Evolutionary conservation across 2,329 filamentous ascomycete genomes (phyloP).

Genomic region (Pseudopyricularia javanii): DNA sequence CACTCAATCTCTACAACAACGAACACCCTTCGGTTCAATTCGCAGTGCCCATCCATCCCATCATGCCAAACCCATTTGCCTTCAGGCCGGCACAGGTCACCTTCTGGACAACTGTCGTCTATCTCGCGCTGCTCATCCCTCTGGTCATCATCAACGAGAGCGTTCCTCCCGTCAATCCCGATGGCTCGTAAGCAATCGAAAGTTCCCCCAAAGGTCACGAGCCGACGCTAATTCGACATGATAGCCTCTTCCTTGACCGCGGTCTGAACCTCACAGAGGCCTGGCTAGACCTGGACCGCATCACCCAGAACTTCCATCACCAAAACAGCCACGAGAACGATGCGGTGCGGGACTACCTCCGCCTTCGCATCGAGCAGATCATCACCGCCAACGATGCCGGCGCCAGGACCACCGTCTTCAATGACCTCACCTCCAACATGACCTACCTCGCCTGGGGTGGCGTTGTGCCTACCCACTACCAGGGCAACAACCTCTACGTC

Average conservation of each 20-base stretch:
- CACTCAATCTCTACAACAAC: no score
- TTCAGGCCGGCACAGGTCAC: slow-evolving; percentile 77
- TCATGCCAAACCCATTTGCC: slow-evolving; percentile 43
- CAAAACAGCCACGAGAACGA: slow-evolving; percentile 84
- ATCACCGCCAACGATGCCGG: slow-evolving; percentile 45
- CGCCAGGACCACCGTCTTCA: slow-evolving; percentile 46
- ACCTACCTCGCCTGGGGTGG: slow-evolving; percentile 39
- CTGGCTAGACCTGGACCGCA: slow-evolving; percentile 67
- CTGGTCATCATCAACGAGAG: slow-evolving; percentile 64
- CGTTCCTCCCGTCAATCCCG: slow-evolving; percentile 53
- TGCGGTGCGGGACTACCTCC: slow-evolving; percentile 61
- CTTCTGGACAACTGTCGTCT: slow-evolving; percentile 62
- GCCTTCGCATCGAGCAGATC: slow-evolving; percentile 59
- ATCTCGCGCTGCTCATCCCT: slow-evolving; percentile 64
- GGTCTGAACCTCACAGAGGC: slow-evolving; percentile 77
- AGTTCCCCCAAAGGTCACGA: not conserved
- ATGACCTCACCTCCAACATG: slow-evolving; percentile 68
- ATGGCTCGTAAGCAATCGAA: slow-evolving; percentile 18
- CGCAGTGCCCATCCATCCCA: no score
- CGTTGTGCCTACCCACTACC: slow-evolving; percentile 58
- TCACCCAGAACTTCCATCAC: slow-evolving; percentile 70
- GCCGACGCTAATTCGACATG: slow-evolving; percentile 4
- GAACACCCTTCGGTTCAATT: no score
- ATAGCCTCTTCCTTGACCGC: slow-evolving; percentile 21
- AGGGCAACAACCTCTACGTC: slow-evolving; percentile 83